Base-by-base conservation (phyloP, 805 yeast species). In the Wickerhamiella kazuoi region DNA sequence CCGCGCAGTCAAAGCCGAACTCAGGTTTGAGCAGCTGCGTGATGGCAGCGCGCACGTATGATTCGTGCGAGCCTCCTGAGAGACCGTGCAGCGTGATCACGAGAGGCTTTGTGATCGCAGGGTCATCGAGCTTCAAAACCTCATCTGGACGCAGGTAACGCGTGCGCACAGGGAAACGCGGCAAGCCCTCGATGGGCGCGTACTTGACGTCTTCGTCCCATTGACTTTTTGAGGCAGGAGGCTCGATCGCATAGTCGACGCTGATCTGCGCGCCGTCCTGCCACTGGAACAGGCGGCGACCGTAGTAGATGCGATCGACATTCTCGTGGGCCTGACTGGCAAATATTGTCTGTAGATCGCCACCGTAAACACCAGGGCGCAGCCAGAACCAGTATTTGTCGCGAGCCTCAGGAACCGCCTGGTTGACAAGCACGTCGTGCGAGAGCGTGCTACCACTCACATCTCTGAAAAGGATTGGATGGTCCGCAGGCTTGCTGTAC, bases 41-140 rank as follows among this genome's bases (percentile, higher is more conserved):
- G 15, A 72, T 67, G 29, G 76, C 52, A 40, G 79, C 67, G 19
- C 90, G 65, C 32, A 81, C 72, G 51, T 81, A 74, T 5, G 79
- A 65, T 53, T 81, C 93, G 45, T 76, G 79, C n/a, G 86, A 75
- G 0, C 93, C 90, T 4, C 94, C 94, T 1, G 80, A 76, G 30
- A 81, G 67, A 0, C 94, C 94, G 52, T 82, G 93, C 32, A 79
- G 56, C 3, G 71, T 59, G 23, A 81, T 67, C 15, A 78, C 61
- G 50, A 82, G 62, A 2, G 93, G 93, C 36, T 56, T 65, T 2
- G 62, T 47, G 36, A 57, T 62, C 8, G 30, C 20, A 2, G 48
- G 44, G 16, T 59, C 60, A 14, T 41, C 62, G 37, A 49, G 48
- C 5, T 43, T 42, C 1, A 45, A 54, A 34, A 69, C 46, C 52